Base-by-base conservation (phyloP, 768 basidiomycete genomes). In the Boletales sp. region DNA sequence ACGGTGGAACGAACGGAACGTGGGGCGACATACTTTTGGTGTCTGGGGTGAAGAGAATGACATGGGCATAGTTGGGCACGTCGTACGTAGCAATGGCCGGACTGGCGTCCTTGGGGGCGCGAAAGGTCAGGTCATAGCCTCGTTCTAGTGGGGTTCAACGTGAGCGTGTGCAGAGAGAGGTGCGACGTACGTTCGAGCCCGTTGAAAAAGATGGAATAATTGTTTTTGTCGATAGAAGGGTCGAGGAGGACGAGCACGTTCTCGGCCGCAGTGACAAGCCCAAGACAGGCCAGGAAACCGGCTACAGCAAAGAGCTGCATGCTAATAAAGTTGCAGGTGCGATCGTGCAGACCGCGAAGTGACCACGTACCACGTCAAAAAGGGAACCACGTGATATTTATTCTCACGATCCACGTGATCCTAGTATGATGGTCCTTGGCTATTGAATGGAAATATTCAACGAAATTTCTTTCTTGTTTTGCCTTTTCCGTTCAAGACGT, bases 121-220 rank as follows among this genome's bases (percentile, higher is more conserved):
- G 86, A 75, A 94, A 93, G 1, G 88, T 93, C 40, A 97, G 72
- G 44, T 89, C 75, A 69, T 89, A 97, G 9, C 95, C 95, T 53
- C 83, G 75, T 42, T 81, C 90, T 94, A 60, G 13, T 15, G 11
- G 13, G 11, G 0, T 13, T 34, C 11, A 34, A 34, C 7, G 15
- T 1, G 10, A 21, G 21, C 32, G 32, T 50, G 34, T 40, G 46
- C 45, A n/a, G 51, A 57, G 24, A 7, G 41, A n/a, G 3, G 15
- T 9, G 37, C 19, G 40, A 63, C 76, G 42, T 47, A 94, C 94
- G 80, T 74, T 80, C 76, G 43, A 98, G 73, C 15, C 82, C 84
- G 47, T 77, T 68, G 69, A 91, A 94, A 79, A 97, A 95, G 60
- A 84, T 71, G 10, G 87, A 86, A 67, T 87, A 98, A 56, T 87